phyloP scores from a whole-genome alignment of 345 rosid genomes.

The Eutrema heterophyllum region DNA sequence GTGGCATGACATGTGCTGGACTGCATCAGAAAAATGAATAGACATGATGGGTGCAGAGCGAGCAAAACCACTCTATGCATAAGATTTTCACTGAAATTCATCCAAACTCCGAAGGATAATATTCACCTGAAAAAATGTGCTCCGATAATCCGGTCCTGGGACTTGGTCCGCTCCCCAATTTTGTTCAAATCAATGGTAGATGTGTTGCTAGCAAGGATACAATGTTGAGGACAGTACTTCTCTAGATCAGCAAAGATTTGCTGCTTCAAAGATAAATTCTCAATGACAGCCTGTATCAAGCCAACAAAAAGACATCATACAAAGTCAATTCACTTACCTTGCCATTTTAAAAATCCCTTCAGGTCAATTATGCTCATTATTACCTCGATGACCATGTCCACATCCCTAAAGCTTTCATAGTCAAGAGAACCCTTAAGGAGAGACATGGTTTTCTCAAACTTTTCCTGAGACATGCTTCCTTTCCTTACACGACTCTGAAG shows the following conservation, averaged over 20 bases:
- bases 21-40: slow-evolving; percentile 43
- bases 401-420: slow-evolving; percentile 80
- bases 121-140: slow-evolving; percentile 97
- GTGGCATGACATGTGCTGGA: slow-evolving; percentile 98
- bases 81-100: not conserved
- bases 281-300: slow-evolving; percentile 84
- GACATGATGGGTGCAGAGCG: slow-evolving; percentile 10
- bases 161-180: slow-evolving; percentile 74
- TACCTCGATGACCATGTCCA: slow-evolving; percentile 98
- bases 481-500: slow-evolving; percentile 86
- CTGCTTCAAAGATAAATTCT: slow-evolving; percentile 87
- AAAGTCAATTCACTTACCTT: not conserved
- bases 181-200: slow-evolving; percentile 91
- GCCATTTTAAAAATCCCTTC: slow-evolving; percentile 4
- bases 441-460: slow-evolving; percentile 74
- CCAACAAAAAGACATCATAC: slow-evolving; percentile 28
- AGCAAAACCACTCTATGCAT: not conserved
- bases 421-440: slow-evolving; percentile 76
- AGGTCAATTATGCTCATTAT: slow-evolving; percentile 1
- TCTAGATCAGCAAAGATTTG: slow-evolving; percentile 93
- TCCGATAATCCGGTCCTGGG: slow-evolving; percentile 79
- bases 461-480: slow-evolving; percentile 71
- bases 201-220: slow-evolving; percentile 92
- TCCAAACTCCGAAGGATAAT: not conserved
- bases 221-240: slow-evolving; percentile 80